These are phyloP conservation scores for Conticribra weissflogii DNA, from an alignment of 108 stramenopile genomes.

Conservation along the genomic window DNA sequence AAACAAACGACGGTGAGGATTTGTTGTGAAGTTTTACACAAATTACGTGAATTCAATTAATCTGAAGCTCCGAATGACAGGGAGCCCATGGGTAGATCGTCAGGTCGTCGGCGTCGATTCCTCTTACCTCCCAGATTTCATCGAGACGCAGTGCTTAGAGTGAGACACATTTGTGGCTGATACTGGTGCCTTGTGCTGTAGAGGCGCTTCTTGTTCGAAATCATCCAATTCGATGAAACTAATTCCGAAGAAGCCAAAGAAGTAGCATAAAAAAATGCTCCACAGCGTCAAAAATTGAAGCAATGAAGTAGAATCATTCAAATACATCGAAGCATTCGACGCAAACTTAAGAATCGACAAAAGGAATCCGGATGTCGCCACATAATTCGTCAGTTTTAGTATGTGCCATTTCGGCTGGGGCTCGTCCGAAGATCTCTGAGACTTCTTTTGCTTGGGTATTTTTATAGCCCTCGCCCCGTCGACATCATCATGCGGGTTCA, in stretches of 20 bases:
- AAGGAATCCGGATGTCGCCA: slow-evolving; percentile 56
- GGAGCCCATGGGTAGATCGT: no score
- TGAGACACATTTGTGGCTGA: slow-evolving; percentile 18
- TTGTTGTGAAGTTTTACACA: no score
- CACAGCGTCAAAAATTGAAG: slow-evolving; percentile 76
- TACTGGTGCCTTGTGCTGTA: slow-evolving; percentile 33
- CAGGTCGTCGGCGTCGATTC: no score
- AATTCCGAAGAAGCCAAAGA: slow-evolving; percentile 97
- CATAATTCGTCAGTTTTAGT: slow-evolving; percentile 71
- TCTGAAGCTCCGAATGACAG: no score
- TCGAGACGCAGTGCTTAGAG: neutral
- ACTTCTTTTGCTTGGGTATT: slow-evolving; percentile 20
- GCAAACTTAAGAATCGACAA: slow-evolving; percentile 65
- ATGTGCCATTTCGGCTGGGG: slow-evolving; percentile 85
- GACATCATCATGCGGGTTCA: slow-evolving; percentile 8
- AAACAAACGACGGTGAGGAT: no score
- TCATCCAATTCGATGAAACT: slow-evolving; percentile 80
- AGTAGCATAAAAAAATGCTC: slow-evolving; percentile 86
- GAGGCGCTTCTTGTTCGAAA: slow-evolving; percentile 36
- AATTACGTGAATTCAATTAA: no score
- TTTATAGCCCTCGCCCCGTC: slow-evolving; percentile 5
- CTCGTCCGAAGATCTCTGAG: slow-evolving; percentile 8
- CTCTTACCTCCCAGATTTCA: slow-evolving; percentile 32
- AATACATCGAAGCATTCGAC: slow-evolving; percentile 63
- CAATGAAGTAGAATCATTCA: slow-evolving; percentile 62